A percentile compares a stretch with the other conserved stretches of the same genome.
phyloP scores from a whole-genome alignment of 1,139 yeast species.

The Kurtzmaniella natalensis region DNA sequence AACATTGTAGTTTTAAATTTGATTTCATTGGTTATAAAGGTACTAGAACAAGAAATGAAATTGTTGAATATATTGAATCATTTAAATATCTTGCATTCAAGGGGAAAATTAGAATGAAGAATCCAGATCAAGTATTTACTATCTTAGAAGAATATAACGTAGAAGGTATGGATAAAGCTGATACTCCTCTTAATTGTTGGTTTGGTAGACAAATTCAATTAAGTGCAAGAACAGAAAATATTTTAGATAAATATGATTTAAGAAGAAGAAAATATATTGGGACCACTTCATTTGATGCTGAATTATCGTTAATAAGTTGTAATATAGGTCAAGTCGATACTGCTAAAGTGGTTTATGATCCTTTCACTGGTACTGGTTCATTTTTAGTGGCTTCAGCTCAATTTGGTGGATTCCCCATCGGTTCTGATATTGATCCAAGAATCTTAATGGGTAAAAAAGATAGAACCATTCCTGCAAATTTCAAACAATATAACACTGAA shows the following conservation, averaged over 20 bases:
- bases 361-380: slow-evolving; percentile 96
- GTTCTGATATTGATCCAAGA: slow-evolving; percentile 90
- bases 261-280: slow-evolving; percentile 86
- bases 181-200: slow-evolving; percentile 54
- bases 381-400: slow-evolving; percentile 86
- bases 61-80: slow-evolving; percentile 62
- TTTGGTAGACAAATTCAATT: slow-evolving; percentile 72
- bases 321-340: slow-evolving; percentile 74
- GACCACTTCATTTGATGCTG: slow-evolving; percentile 95
- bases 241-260: slow-evolving; percentile 75
- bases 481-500: slow-evolving; percentile 65
- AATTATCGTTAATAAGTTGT: slow-evolving; percentile 74
- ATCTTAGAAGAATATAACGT: slow-evolving; percentile 69
- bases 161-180: slow-evolving; percentile 47
- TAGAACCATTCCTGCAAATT: slow-evolving; percentile 57
- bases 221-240: slow-evolving; percentile 57
- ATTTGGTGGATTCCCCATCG: slow-evolving; percentile 76
- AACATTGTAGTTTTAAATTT: slow-evolving; percentile 63
- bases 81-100: slow-evolving; percentile 67
- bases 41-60: slow-evolving; percentile 49
- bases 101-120: slow-evolving; percentile 76
- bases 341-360: slow-evolving; percentile 78
- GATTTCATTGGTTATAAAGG: slow-evolving; percentile 78
- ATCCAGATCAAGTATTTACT: slow-evolving; percentile 69
- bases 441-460: slow-evolving; percentile 70